Evolutionary conservation across 176 grass and related monocot species (phyloP).

Genomic region (Lolium multiflorum): DNA sequence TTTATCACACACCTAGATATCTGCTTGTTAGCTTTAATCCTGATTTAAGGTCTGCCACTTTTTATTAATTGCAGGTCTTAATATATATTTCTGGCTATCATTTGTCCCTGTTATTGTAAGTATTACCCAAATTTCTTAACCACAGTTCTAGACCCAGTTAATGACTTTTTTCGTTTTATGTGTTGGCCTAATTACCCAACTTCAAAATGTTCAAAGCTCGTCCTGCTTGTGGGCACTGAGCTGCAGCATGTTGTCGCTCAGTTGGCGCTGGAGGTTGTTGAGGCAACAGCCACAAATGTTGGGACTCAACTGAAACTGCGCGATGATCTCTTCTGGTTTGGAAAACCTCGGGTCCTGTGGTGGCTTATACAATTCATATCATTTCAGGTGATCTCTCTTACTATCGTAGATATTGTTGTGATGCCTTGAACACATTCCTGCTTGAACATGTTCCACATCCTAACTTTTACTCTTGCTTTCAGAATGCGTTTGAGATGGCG

Average conservation of each 20-base stretch:
- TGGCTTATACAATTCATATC: slow-evolving; percentile 99
- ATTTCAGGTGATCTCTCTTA: slow-evolving; percentile 72
- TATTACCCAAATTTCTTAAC: slow-evolving; percentile 15
- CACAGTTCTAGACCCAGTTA: not conserved
- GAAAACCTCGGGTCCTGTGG: slow-evolving; percentile 82
- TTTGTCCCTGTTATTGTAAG: slow-evolving; percentile 87
- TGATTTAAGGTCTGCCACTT: not conserved
- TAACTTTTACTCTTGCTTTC: slow-evolving; percentile 50
- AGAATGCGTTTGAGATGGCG: slow-evolving; percentile 99
- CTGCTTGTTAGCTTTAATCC: not conserved
- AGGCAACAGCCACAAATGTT: slow-evolving; percentile 66
- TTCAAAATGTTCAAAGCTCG: slow-evolving; percentile 52
- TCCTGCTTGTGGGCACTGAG: slow-evolving; percentile 86
- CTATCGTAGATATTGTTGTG: slow-evolving; percentile 23
- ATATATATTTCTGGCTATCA: slow-evolving; percentile 99
- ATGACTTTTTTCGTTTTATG: not conserved
- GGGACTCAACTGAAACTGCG: slow-evolving; percentile 89
- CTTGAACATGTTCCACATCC: not conserved
- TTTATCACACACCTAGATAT: not conserved
- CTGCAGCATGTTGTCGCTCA: slow-evolving; percentile 86
- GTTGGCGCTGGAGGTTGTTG: slow-evolving; percentile 82
- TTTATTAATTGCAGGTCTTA: slow-evolving; percentile 73
- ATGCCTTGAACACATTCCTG: slow-evolving; percentile 1
- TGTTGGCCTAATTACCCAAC: slow-evolving; percentile 18
- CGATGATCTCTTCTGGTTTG: slow-evolving; percentile 98